These are phyloP conservation scores for Centrapalus pauciflorus DNA, from an alignment of 129 eudicot species.

Conservation along the genomic window DNA sequence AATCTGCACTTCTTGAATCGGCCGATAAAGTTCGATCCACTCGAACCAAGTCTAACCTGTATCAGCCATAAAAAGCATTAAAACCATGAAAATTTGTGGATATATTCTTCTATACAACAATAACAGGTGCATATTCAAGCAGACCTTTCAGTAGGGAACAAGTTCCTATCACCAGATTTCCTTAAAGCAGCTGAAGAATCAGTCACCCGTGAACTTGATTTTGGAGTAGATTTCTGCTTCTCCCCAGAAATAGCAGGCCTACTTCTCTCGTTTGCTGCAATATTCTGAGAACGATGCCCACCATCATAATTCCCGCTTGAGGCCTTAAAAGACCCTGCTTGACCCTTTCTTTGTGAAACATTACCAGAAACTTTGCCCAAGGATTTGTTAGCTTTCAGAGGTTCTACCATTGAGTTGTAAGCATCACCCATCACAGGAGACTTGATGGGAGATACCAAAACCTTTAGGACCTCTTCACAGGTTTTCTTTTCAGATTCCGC, in stretches of 20 bases:
- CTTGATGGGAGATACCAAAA: conserved; percentile 42
- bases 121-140: neutral
- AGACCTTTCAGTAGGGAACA: conserved; percentile 50
- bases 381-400: conserved; percentile 29
- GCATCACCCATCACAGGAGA: conserved; percentile 42
- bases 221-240: conserved; percentile 45
- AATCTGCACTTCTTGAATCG: conserved; percentile 47
- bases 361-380: conserved; percentile 34
- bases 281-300: conserved; percentile 27
- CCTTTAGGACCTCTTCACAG: conserved; percentile 32
- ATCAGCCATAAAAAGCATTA: conserved; percentile 19
- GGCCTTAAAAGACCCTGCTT: conserved; percentile 31
- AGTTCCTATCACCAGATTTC: conserved; percentile 21
- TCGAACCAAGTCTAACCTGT: conserved; percentile 42
- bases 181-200: conserved; percentile 33
- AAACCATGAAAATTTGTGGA: conserved; percentile 8
- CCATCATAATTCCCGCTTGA: conserved; percentile 28
- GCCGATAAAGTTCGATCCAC: conserved; percentile 27
- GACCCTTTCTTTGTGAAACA: conserved; percentile 39
- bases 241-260: conserved; percentile 45
- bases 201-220: conserved; percentile 29
- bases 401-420: conserved; percentile 29
- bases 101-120: neutral
- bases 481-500: conserved; percentile 36
- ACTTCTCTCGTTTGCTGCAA: conserved; percentile 40